A percentile compares a stretch with the other conserved stretches of the same genome.
These are phyloP conservation scores for Spergularia azorica DNA, from an alignment of 179 eudicot genomes.

Conservation along the genomic window DNA sequence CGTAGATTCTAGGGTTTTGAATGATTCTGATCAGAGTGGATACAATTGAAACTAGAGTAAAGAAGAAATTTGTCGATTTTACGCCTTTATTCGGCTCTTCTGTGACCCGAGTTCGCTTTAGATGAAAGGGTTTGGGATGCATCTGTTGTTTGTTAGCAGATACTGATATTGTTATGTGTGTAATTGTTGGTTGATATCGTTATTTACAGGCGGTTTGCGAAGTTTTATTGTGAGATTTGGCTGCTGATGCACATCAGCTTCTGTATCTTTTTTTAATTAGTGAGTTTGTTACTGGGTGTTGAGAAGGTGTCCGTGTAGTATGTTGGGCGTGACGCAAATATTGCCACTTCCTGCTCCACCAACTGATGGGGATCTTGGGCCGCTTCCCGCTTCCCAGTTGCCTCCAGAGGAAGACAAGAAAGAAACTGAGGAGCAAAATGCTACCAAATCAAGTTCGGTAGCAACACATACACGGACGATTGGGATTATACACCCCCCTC, in stretches of 20 bases:
- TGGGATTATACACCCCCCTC: constrained; percentile 93
- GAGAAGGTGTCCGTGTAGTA: constrained; percentile 8
- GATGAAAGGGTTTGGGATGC: too few relatives aligned
- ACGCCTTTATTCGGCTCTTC: too few relatives aligned
- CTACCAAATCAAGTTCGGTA: constrained; percentile 39
- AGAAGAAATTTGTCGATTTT: too few relatives aligned
- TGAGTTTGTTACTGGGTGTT: constrained; percentile 6
- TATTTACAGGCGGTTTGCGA: too few relatives aligned
- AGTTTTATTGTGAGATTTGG: background rate
- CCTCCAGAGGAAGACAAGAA: constrained; percentile 41
- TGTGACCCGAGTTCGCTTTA: too few relatives aligned
- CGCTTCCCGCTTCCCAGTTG: constrained; percentile 64
- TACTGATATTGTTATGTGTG: background rate
- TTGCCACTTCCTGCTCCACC: constrained; percentile 92
- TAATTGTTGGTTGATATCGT: background rate
- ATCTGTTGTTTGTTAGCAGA: too few relatives aligned
- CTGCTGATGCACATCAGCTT: constrained; percentile 8
- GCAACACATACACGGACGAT: constrained; percentile 78
- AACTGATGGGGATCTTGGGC: constrained; percentile 81
- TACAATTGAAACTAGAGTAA: too few relatives aligned
- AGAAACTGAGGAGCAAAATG: constrained; percentile 41
- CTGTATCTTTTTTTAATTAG: background rate
- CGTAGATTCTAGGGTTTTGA: too few relatives aligned
- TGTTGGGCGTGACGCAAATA: constrained; percentile 37
- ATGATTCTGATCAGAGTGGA: too few relatives aligned